Evolutionary conservation across 768 basidiomycete genomes (phyloP).

Genomic region (Leccinum olivaceopallidum): DNA sequence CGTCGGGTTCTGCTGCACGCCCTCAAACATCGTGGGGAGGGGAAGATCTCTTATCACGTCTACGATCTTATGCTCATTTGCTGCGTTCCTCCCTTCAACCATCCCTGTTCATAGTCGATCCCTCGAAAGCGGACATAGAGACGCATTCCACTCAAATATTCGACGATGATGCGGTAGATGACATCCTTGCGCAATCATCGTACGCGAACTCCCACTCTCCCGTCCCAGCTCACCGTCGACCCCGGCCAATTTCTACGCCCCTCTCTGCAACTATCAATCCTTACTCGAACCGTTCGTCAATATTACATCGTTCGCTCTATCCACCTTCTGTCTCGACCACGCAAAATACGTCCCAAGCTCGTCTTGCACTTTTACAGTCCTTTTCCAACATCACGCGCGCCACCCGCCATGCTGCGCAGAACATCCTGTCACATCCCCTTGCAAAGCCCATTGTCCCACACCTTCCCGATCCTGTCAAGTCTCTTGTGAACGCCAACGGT

Average conservation of each 20-base stretch:
- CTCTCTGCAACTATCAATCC: conserved; percentile 43
- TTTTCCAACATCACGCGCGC: conserved; percentile 94
- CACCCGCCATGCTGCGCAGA: conserved; percentile 91
- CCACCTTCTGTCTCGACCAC: conserved; percentile 52
- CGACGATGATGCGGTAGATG: conserved; percentile 84
- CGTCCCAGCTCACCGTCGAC: conserved; percentile 79
- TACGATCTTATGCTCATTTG: conserved; percentile 77
- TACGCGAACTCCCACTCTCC: conserved; percentile 78
- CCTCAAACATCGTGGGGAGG: conserved; percentile 75
- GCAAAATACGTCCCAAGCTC: conserved; percentile 65
- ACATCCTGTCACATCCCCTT: conserved; percentile 92
- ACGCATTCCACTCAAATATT: conserved; percentile 85
- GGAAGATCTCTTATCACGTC: conserved; percentile 76
- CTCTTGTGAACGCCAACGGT: conserved; percentile 85
- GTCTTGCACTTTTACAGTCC: conserved; percentile 84
- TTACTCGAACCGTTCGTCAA: conserved; percentile 68
- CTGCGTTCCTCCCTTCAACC: conserved; percentile 86
- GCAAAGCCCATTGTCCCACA: conserved; percentile 97
- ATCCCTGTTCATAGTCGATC: conserved; percentile 87
- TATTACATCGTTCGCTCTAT: conserved; percentile 75
- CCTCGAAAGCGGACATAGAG: conserved; percentile 90
- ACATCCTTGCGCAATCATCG: conserved; percentile 79
- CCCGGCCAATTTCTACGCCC: conserved; percentile 56
- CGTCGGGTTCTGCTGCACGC: conserved; percentile 41
- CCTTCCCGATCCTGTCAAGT: conserved; percentile 90